Base-by-base conservation (phyloP, 306 rosid species). In the Styphnolobium japonicum region DNA sequence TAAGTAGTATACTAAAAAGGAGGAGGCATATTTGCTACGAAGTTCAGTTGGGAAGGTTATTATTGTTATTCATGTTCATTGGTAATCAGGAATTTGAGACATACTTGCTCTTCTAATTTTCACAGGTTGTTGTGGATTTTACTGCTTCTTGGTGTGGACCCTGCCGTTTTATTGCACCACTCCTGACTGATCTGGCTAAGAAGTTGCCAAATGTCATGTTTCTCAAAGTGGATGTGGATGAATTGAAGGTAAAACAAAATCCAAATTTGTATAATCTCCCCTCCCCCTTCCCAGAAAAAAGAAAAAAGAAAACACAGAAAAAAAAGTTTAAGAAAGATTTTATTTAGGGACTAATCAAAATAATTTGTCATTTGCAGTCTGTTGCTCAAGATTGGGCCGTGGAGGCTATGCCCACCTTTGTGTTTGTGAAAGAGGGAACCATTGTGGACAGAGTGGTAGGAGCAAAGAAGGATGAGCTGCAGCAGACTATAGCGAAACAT, bases 71-170 rank as follows among this genome's bases (percentile, higher is more conserved):
- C 10, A 5, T 4, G 31, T 48, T 22, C 62, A 60, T 40, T 62
- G 39, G 14, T n/a, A 16, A 39, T 15, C 64, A 27, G 58, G 42
- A 65, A 56, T 42, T 48, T 31, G 9, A 39, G 22, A 52, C 25
- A 15, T 73, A 27, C 10, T 77, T 72, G 29, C 43, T 57, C 37
- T 56, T 83, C 1, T 42, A n/a, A 51, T 72, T 78, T 46, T 51
- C 49, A 65, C 81, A 88, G 89, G 80, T 96, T 33, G 97, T 96
- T 39, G 90, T 96, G 70, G 93, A 96, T 77, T 96, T 96, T 77
- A 91, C 98, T 56, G 98, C 99, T 60, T 91, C 98, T 12, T 96
- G 99, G 97, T 96, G 99, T 45, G 98, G 97, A 80, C 99, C 98
- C 56, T 96, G 99, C 84, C 97, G 96, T 36, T 84, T 86, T 89